phyloP scores from a whole-genome alignment of 2,329 filamentous ascomycete genomes.

The Talaromyces sp. region DNA sequence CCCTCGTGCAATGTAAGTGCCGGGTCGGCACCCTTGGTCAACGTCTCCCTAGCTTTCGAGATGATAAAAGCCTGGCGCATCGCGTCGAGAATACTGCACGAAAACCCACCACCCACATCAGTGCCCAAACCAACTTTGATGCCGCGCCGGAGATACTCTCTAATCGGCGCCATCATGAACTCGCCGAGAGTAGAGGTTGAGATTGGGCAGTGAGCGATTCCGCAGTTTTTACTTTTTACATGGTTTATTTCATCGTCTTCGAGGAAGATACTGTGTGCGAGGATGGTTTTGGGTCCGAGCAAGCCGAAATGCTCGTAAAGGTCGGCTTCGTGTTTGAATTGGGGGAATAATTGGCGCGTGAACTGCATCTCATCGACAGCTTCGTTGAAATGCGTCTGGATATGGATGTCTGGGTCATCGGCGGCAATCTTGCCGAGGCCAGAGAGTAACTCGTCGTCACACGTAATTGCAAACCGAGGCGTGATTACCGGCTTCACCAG shows the following conservation, averaged over 20 bases:
- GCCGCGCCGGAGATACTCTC: constrained; percentile 51
- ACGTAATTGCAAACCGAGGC: constrained; percentile 59
- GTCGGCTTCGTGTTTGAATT: constrained; percentile 54
- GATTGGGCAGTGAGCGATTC: constrained; percentile 60
- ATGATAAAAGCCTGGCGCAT: constrained; percentile 51
- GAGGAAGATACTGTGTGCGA: constrained; percentile 64
- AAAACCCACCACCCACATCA: constrained; percentile 60
- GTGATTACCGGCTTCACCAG: constrained; percentile 52
- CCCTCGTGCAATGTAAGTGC: constrained; percentile 48
- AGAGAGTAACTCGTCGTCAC: constrained; percentile 48
- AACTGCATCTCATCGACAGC: constrained; percentile 55
- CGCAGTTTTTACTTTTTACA: constrained; percentile 47
- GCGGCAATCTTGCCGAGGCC: constrained; percentile 53
- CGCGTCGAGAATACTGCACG: constrained; percentile 48
- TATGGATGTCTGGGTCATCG: constrained; percentile 46
- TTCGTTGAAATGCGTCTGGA: constrained; percentile 66
- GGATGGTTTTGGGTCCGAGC: constrained; percentile 52
- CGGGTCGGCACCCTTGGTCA: constrained; percentile 35
- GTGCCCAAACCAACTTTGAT: constrained; percentile 65
- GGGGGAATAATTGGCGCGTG: constrained; percentile 53
- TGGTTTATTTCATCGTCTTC: constrained; percentile 50
- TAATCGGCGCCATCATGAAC: constrained; percentile 55
- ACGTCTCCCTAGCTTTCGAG: constrained; percentile 31
- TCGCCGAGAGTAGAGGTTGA: constrained; percentile 58
- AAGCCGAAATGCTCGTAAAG: constrained; percentile 55